Percentiles rank a stretch among this genome's conserved stretches.
These are phyloP conservation scores for Pythium phragmitis DNA, from an alignment of 352 stramenopile genomes.

Conservation along the genomic window DNA sequence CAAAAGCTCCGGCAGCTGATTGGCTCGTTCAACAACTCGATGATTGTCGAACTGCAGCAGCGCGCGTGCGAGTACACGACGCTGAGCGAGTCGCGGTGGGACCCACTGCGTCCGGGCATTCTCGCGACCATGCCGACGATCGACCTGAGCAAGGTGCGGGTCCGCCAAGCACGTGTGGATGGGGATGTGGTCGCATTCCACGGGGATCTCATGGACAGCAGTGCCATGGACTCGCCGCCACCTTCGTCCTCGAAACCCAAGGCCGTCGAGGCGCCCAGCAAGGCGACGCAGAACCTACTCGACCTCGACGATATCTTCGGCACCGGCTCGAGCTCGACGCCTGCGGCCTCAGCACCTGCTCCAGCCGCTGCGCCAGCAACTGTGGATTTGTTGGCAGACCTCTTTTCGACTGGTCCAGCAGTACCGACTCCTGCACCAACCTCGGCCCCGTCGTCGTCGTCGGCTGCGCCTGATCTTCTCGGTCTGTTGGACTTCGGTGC, in stretches of 20 bases:
- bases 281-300: slow-evolving; percentile 70
- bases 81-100: slow-evolving; percentile 81
- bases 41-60: slow-evolving; percentile 96
- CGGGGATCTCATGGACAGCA: slow-evolving; percentile 87
- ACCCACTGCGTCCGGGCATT: slow-evolving; percentile 78
- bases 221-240: background rate
- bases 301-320: slow-evolving; percentile 97
- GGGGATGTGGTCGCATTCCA: slow-evolving; percentile 21
- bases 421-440: slow-evolving; percentile 19
- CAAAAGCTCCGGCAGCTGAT: slow-evolving; percentile 86
- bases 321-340: slow-evolving; percentile 34
- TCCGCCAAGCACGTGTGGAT: slow-evolving; percentile 49
- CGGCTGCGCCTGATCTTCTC: slow-evolving; percentile 42
- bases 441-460: background rate
- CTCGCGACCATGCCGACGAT: slow-evolving; percentile 95
- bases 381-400: slow-evolving; percentile 94
- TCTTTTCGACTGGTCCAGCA: slow-evolving; percentile 78
- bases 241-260: slow-evolving; percentile 9
- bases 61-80: slow-evolving; percentile 95
- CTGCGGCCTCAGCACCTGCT: slow-evolving; percentile 21
- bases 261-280: slow-evolving; percentile 9
- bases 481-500: slow-evolving; percentile 78
- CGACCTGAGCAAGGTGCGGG: slow-evolving; percentile 82
- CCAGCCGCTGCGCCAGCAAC: slow-evolving; percentile 29
- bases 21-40: slow-evolving; percentile 87